Base-by-base conservation (phyloP, 768 basidiomycete species). In the Mycena capillaripes region DNA sequence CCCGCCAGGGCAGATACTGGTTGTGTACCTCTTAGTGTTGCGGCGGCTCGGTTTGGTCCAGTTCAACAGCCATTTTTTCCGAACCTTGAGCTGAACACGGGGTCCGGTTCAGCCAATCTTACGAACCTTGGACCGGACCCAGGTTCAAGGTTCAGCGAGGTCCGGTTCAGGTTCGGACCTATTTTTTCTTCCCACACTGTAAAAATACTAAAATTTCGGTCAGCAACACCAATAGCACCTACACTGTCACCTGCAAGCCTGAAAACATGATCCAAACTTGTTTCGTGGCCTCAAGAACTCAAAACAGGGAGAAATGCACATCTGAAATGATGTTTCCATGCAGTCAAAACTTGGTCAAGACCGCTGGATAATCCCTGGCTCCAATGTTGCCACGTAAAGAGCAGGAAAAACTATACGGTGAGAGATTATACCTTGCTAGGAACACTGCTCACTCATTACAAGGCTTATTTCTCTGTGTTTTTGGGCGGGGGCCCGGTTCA, bases 161-260 rank as follows among this genome's bases (percentile, higher is more conserved):
- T 63, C 61, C 61, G 17, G 61, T 50, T 63, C 61, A 63, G 61
- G 61, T 63, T 63, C 61, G 61, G 44, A 63, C 61, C 61, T 14
- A 46, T 32, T 48, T 34, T 63, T 25, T 63, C 32, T 52, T 36
- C 29, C 46, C 61, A 50, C 30, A n/a, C 6, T 44, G 19, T 32
- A 48, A 46, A 27, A 42, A 59, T 16, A 40, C 16, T 23, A 27
- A 42, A 50, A 25, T 25, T 50, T 50, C 48, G 25, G 48, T 50
- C 48, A 50, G 48, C 25, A 50, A 50, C 25, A 50, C 48, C 48
- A 50, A 50, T 50, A 50, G 23, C 48, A 50, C 48, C 48, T 50
- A 50, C 48, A 50, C 25, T 50, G 25, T 27, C 48, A 50, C 48
- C 48, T 50, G 48, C 48, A 50, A 10, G 48, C 48, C 48, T 50